phyloP scores from a whole-genome alignment of 208 protist genomes.

The Leishmania lainsoni region DNA sequence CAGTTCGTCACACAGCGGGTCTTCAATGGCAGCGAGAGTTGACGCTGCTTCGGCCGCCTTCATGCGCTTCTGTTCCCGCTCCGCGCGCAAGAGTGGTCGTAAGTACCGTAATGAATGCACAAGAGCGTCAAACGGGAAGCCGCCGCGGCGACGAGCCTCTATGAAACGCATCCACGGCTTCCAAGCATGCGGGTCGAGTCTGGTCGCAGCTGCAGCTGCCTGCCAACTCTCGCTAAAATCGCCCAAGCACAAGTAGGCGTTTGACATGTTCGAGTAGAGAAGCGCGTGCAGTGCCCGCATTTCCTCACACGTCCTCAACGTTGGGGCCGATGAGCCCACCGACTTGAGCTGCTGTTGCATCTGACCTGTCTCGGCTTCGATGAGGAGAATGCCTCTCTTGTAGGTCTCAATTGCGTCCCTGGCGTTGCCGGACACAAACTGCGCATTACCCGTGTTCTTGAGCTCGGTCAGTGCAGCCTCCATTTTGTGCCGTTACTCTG shows the following conservation, averaged over 20 bases:
- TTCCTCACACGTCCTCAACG: not conserved
- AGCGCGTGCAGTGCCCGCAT: slow-evolving; percentile 33
- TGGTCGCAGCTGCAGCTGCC: slow-evolving; percentile 40
- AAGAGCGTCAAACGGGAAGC: slow-evolving; percentile 80
- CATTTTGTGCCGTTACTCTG: slow-evolving; percentile 5
- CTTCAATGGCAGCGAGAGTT: slow-evolving; percentile 35
- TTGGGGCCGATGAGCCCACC: not conserved
- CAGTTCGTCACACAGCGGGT: slow-evolving; percentile 48
- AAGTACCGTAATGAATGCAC: slow-evolving; percentile 61
- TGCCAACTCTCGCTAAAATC: slow-evolving; percentile 45
- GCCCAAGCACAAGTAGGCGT: slow-evolving; percentile 43
- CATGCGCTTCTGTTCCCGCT: slow-evolving; percentile 26
- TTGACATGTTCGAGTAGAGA: slow-evolving; percentile 78
- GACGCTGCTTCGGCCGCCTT: slow-evolving; percentile 26
- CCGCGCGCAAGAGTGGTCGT: slow-evolving; percentile 53
- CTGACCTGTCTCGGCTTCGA: slow-evolving; percentile 7
- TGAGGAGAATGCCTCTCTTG: slow-evolving; percentile 29
- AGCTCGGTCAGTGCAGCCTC: slow-evolving; percentile 32
- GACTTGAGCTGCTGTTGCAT: not conserved
- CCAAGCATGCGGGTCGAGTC: slow-evolving; percentile 44
- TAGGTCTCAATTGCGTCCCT: slow-evolving; percentile 47
- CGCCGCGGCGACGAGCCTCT: slow-evolving; percentile 50
- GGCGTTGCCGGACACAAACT: slow-evolving; percentile 44
- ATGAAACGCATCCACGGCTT: slow-evolving; percentile 78
- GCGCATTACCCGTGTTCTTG: slow-evolving; percentile 65